Evolutionary conservation across 176 grass and related monocot species (phyloP).

Genomic region (Metroxylon sagu): DNA sequence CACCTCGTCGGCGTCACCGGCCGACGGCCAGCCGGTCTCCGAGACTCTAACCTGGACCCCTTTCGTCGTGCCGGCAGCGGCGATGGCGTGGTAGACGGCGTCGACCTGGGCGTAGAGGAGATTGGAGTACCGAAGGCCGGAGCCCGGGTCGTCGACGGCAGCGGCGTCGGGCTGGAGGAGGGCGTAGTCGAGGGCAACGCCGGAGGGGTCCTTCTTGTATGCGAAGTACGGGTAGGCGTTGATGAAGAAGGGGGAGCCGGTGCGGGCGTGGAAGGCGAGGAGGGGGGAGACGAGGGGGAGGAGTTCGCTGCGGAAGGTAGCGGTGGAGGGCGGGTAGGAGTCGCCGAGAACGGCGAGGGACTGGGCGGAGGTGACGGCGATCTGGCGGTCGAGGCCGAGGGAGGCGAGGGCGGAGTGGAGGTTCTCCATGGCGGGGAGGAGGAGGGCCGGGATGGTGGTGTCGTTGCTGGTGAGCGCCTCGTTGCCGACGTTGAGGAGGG

Average conservation of each 20-base stretch:
- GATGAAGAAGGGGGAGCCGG: conserved; percentile 1
- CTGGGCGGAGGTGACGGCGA: conserved; percentile 1
- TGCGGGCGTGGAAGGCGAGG: conserved; percentile 6
- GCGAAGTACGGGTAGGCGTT: conserved; percentile 7
- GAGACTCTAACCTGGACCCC: conserved; percentile 56
- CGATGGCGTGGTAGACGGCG: conserved; percentile 65
- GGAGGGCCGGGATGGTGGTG: conserved; percentile 16
- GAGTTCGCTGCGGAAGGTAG: neutral
- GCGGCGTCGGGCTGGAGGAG: conserved; percentile 33
- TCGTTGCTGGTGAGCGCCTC: conserved; percentile 58
- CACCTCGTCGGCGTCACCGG: conserved; percentile 39
- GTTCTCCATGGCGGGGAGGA: conserved; percentile 20
- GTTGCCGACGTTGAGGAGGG: conserved; percentile 55
- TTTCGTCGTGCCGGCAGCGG: conserved; percentile 29
- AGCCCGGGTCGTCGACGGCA: conserved; percentile 28
- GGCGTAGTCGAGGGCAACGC: conserved; percentile 45
- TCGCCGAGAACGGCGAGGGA: neutral
- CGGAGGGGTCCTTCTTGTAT: conserved; percentile 8
- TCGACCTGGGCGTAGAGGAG: conserved; percentile 62
- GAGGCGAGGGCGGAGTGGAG: conserved; percentile 2
- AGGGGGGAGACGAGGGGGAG: neutral
- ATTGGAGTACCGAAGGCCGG: conserved; percentile 50
- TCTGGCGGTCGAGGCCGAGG: conserved; percentile 1
- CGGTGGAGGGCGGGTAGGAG: neutral
- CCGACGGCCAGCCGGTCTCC: conserved; percentile 72